Base-by-base conservation (phyloP, 129 eudicot genomes). In the Flaveria trinervia region DNA sequence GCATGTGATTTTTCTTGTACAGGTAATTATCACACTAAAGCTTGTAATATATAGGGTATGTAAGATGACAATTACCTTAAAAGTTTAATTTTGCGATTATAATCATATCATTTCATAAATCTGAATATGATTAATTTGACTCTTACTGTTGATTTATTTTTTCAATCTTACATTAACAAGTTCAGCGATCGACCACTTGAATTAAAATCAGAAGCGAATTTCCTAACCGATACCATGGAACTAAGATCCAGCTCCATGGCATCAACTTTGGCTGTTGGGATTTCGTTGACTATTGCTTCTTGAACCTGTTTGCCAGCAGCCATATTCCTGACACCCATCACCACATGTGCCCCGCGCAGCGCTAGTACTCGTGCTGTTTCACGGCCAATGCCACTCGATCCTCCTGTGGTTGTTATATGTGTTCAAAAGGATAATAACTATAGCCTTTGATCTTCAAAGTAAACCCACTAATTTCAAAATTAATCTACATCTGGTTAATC, bases 331-430 rank as follows among this genome's bases (percentile, higher is more conserved):
- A 93, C 89, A 13, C 85, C 97, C 92, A 92, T 89, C 36, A 89
- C 82, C 22, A 92, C 97, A 75, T 85, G 86, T 2, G 79, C 97
- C 22, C 95, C 97, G 2, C 92, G 87, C 57, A 88, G 80, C 1
- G 97, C 94, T 23, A 91, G 87, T 1, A 91, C 92, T 6, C 97
- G 97, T 4, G 95, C 77, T 0, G 97, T 89, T 87, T 91, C 97
- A 54, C 80, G 75, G 11, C 97, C 97, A 62, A 91, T 86, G 5
- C 97, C 97, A 86, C 97, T 91, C 59, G 97, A 86, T 72, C 92
- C 96, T 79, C 98, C 98, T 92, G 96, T 56, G 61, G 49, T 75
- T 64, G 36, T 43, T 70, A 72, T 13, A 43, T 64, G 75, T 30
- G 25, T 55, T 43, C 23, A 80, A 23, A 65, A 66, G 11, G 8